Conservation (phyloP, 2,329 filamentous ascomycete genomes). For the Phyllosticta citriasiana region DNA sequence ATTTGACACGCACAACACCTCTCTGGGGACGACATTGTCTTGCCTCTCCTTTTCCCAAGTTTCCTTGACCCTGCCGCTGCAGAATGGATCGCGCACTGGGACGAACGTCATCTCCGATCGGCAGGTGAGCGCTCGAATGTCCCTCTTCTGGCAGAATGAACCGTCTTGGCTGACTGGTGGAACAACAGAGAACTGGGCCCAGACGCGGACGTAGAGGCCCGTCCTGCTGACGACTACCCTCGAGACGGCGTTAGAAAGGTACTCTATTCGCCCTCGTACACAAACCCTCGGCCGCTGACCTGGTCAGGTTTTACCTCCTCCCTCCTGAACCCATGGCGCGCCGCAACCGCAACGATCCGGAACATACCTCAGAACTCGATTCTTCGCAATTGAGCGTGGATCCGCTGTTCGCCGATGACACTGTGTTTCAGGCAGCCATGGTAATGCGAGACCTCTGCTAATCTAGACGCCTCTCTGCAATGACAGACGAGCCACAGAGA, state of each 20-base stretch:
- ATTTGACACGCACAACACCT: not conserved
- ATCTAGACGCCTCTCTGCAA: conserved; percentile 25
- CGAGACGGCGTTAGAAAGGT: conserved; percentile 91
- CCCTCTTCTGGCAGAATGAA: not conserved
- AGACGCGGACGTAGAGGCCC: conserved; percentile 28
- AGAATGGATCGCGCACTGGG: conserved; percentile 53
- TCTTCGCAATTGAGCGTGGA: conserved; percentile 11
- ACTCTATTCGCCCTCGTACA: not conserved
- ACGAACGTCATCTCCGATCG: conserved; percentile 56
- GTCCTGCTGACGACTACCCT: conserved; percentile 47
- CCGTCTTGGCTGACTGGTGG: conserved; percentile 5
- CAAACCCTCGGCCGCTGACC: not conserved
- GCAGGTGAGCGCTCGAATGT: conserved; percentile 34
- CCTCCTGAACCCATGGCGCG: conserved; percentile 26
- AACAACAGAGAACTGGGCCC: conserved; percentile 14
- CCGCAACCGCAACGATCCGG: conserved; percentile 6
- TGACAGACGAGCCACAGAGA: conserved; percentile 34
- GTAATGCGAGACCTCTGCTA: conserved; percentile 20
- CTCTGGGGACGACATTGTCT: not conserved
- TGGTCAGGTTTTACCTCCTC: conserved; percentile 11
- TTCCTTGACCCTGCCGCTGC: not conserved
- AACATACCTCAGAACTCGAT: conserved; percentile 9
- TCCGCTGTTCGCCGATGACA: conserved; percentile 24
- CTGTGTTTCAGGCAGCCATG: conserved; percentile 14
- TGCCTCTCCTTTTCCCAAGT: not conserved